Percentiles rank a stretch among this genome's conserved stretches.
phyloP scores from a whole-genome alignment of 192 early-diverging fungal genomes.

The Chytriomyces hyalinus region DNA sequence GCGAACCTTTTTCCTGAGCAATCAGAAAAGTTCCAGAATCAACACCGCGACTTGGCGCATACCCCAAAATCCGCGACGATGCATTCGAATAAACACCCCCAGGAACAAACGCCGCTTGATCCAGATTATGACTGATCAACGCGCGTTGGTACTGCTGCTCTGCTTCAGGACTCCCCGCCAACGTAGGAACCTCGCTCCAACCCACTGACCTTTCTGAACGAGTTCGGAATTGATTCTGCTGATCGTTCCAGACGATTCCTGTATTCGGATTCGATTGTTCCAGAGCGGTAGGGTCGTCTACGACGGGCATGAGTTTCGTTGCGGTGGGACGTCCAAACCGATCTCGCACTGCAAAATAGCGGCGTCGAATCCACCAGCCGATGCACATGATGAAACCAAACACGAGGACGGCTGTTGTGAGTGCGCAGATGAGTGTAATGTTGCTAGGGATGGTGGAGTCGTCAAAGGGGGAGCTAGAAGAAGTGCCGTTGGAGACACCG shows the following conservation, averaged over 20 bases:
- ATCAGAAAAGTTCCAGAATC: too few relatives aligned
- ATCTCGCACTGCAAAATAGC: not conserved
- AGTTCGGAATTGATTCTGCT: not conserved
- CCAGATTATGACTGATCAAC: too few relatives aligned
- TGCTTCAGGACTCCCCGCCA: too few relatives aligned
- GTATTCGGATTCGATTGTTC: not conserved
- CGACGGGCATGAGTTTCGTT: not conserved
- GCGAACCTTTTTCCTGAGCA: too few relatives aligned
- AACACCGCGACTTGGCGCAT: too few relatives aligned
- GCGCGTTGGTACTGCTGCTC: too few relatives aligned
- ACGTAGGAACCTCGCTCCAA: not conserved
- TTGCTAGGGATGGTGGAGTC: not conserved
- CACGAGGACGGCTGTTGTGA: not conserved
- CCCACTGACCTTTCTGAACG: not conserved
- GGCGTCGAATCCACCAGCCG: not conserved
- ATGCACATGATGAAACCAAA: too few relatives aligned
- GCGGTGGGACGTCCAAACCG: not conserved
- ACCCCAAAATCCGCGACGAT: too few relatives aligned
- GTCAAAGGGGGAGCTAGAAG: not conserved
- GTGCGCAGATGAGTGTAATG: not conserved
- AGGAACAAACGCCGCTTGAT: too few relatives aligned
- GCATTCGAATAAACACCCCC: too few relatives aligned
- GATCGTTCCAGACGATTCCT: not conserved
- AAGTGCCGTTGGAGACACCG: not conserved
- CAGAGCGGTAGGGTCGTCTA: not conserved